Percentiles rank a stretch among this genome's conserved stretches.
These are phyloP conservation scores for Mikania micrantha DNA, from an alignment of 129 eudicot species.

Conservation along the genomic window DNA sequence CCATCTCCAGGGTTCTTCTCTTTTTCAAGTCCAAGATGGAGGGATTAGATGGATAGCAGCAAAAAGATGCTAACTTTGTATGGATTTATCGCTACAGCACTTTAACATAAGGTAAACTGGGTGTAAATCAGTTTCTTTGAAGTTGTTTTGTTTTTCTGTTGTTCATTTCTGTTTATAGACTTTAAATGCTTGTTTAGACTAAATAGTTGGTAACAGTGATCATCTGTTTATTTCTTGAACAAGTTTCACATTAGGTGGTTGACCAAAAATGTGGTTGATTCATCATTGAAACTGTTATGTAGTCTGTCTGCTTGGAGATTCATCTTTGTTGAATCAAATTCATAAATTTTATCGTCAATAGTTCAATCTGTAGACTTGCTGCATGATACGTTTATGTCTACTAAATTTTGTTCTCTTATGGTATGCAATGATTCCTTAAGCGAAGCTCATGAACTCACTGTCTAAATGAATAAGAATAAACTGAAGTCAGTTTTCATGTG, in stretches of 20 bases:
- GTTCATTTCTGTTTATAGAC: slow-evolving; percentile 34
- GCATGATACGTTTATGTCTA: neutral
- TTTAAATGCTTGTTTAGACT: slow-evolving; percentile 32
- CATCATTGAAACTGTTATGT: slow-evolving; percentile 23
- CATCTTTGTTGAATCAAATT: slow-evolving; percentile 7
- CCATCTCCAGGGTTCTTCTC: slow-evolving; percentile 92
- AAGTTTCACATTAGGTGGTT: slow-evolving; percentile 23
- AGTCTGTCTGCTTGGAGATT: slow-evolving; percentile 5
- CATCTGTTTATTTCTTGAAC: slow-evolving; percentile 33
- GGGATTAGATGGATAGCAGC: slow-evolving; percentile 38
- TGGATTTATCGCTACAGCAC: slow-evolving; percentile 26
- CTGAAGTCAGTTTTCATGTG: neutral
- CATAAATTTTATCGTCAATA: neutral
- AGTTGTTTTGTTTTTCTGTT: slow-evolving; percentile 18
- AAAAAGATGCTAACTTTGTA: slow-evolving; percentile 28
- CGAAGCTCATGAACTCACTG: neutral
- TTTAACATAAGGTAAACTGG: slow-evolving; percentile 23
- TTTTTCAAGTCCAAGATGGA: slow-evolving; percentile 84
- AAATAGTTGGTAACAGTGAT: slow-evolving; percentile 29
- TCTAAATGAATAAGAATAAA: neutral
- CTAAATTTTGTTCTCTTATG: neutral
- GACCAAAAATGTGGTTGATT: slow-evolving; percentile 27
- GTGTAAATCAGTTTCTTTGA: slow-evolving; percentile 31
- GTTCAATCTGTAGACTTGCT: neutral
- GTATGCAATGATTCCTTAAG: neutral